Conservation (phyloP, 139 green algal species). For the Spirogloea muscicola region DNA sequence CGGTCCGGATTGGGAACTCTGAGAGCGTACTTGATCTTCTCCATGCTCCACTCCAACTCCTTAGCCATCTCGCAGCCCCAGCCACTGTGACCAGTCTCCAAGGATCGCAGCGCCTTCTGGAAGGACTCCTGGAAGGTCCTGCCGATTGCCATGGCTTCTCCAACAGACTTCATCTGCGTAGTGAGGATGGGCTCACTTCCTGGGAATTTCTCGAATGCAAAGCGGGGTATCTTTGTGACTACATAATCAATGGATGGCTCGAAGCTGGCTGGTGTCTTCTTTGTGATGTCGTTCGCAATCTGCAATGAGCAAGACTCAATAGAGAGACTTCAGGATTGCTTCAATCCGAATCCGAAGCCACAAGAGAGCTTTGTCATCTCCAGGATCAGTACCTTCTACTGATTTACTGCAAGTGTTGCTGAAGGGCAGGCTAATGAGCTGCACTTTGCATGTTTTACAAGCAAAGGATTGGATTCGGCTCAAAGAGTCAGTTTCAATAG, state of each 20-base stretch:
- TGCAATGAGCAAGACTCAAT: no score
- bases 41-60: conserved; percentile 56
- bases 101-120: conserved; percentile 91
- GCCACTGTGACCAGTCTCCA: conserved; percentile 72
- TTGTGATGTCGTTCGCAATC: conserved; percentile 96
- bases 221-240: conserved; percentile 88
- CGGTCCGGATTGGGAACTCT: conserved; percentile 49
- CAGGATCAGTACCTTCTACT: no score
- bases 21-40: conserved; percentile 77
- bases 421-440: no score
- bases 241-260: conserved; percentile 99
- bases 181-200: conserved; percentile 81
- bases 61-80: conserved; percentile 43
- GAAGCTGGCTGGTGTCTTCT: conserved; percentile 94
- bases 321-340: no score
- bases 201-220: conserved; percentile 99
- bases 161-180: conserved; percentile 84
- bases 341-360: no score
- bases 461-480: conserved; percentile 99
- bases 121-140: conserved; percentile 95
- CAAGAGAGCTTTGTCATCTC: no score
- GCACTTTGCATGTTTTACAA: no score
- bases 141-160: conserved; percentile 97
- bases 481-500: conserved; percentile 93
- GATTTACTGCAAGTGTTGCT: no score